phyloP scores from a whole-genome alignment of 495 filamentous ascomycete genomes.

The Penicillium pulvis region DNA sequence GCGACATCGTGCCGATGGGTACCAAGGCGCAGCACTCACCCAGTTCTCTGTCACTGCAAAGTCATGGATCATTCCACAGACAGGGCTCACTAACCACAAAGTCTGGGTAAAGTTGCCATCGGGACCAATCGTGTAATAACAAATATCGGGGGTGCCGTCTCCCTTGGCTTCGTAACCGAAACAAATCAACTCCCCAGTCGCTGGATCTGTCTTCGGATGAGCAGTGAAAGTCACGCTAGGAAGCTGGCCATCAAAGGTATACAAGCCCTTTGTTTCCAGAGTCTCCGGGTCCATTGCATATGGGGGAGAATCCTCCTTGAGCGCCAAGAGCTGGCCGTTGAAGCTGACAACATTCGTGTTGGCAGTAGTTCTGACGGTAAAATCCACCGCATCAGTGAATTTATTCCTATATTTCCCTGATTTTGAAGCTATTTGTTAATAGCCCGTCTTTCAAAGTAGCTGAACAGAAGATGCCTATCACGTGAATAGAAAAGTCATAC shows the following conservation, averaged over 20 bases:
- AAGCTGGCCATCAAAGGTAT: slow-evolving; percentile 61
- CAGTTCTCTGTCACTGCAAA: slow-evolving; percentile 54
- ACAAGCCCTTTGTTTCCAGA: slow-evolving; percentile 54
- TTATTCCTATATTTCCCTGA: slow-evolving; percentile 55
- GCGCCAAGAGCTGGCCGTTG: slow-evolving; percentile 52
- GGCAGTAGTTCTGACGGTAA: slow-evolving; percentile 49
- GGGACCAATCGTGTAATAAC: slow-evolving; percentile 44
- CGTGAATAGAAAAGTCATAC: slow-evolving; percentile 2
- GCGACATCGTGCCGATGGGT: not conserved
- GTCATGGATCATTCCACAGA: slow-evolving; percentile 60
- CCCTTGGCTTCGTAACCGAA: slow-evolving; percentile 57
- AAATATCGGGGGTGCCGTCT: slow-evolving; percentile 50
- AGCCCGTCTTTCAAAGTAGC: not conserved
- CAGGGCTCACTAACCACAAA: slow-evolving; percentile 52
- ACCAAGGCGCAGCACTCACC: slow-evolving; percentile 7
- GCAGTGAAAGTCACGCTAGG: slow-evolving; percentile 56
- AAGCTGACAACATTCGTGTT: slow-evolving; percentile 61
- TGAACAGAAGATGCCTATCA: not conserved
- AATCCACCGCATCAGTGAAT: slow-evolving; percentile 54
- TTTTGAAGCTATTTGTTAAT: not conserved
- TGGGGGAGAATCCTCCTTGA: slow-evolving; percentile 57
- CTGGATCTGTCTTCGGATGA: slow-evolving; percentile 62
- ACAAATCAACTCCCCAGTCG: slow-evolving; percentile 57
- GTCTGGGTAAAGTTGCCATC: slow-evolving; percentile 47
- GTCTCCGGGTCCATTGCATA: slow-evolving; percentile 58